Conservation (phyloP, 2,329 filamentous ascomycete species). For the Venturia aucupariae region DNA sequence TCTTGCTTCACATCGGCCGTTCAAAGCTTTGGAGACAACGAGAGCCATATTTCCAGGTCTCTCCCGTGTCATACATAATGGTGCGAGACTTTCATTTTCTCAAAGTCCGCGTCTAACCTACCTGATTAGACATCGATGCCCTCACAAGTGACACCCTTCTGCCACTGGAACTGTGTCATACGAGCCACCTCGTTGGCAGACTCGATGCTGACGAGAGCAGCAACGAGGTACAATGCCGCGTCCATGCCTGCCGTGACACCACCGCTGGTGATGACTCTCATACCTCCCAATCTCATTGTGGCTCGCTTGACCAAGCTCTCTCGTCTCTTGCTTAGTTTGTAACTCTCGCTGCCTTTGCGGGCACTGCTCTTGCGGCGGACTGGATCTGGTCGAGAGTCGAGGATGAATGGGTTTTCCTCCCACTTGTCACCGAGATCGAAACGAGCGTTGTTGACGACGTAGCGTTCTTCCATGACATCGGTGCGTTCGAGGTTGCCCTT, state of each 20-base stretch:
- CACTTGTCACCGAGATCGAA: constrained; percentile 71
- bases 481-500: constrained; percentile 66
- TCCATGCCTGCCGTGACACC: constrained; percentile 74
- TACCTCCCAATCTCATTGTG: constrained; percentile 59
- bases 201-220: constrained; percentile 69
- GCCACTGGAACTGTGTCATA: constrained; percentile 73
- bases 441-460: constrained; percentile 84
- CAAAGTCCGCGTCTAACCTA: constrained; percentile 7
- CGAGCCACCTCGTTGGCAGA: constrained; percentile 67
- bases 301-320: constrained; percentile 74
- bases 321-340: constrained; percentile 62
- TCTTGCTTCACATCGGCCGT: not conserved
- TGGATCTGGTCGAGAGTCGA: constrained; percentile 57
- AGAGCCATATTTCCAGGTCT: constrained; percentile 2
- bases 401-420: constrained; percentile 76
- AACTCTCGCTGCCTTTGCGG: constrained; percentile 75
- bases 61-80: not conserved
- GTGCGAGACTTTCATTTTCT: constrained; percentile 3
- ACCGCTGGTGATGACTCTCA: constrained; percentile 70
- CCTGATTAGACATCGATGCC: constrained; percentile 64
- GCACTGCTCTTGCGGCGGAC: constrained; percentile 36
- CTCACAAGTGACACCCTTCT: constrained; percentile 76
- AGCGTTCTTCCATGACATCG: constrained; percentile 74
- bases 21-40: not conserved
- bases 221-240: constrained; percentile 75